Evolutionary conservation across 176 grass and related monocot species (phyloP).

Genomic region (Eragrostis curvula): DNA sequence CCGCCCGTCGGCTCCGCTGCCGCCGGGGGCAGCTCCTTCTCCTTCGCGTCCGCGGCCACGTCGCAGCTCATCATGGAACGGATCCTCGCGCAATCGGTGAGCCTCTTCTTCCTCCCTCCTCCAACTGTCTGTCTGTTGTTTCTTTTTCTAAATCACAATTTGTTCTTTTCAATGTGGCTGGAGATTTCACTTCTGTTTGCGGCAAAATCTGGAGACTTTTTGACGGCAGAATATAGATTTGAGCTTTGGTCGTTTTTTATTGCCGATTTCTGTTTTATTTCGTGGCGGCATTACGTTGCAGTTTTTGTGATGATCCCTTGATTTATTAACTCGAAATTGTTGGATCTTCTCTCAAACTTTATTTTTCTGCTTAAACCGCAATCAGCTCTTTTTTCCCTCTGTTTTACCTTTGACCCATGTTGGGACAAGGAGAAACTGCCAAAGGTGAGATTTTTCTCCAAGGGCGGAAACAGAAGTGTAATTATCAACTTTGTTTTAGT

Average conservation of each 20-base stretch:
- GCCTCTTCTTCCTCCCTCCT: background rate
- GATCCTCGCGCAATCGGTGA: conserved; percentile 94
- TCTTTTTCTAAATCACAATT: background rate
- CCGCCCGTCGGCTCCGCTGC: background rate
- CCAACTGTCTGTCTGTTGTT: background rate
- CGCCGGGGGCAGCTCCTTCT: conserved; percentile 80
- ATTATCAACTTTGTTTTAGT: conserved; percentile 4
- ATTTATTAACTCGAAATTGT: background rate
- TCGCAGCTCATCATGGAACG: conserved; percentile 99
- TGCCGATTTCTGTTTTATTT: conserved; percentile 5
- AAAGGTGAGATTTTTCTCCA: conserved; percentile 56
- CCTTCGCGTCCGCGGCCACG: conserved; percentile 91
- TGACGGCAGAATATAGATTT: background rate
- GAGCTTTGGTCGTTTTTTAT: conserved; percentile 51
- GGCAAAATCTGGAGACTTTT: background rate
- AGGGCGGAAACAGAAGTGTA: background rate
- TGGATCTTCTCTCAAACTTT: background rate
- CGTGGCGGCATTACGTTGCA: conserved; percentile 2
- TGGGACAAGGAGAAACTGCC: conserved; percentile 52
- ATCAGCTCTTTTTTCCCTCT: background rate
- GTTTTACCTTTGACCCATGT: conserved; percentile 34
- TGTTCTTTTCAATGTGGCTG: background rate
- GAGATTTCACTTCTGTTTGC: background rate
- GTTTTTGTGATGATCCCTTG: background rate
- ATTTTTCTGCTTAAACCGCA: background rate